phyloP scores from a whole-genome alignment of 1,284 basidiomycete species.

The Abortiporus biennis region DNA sequence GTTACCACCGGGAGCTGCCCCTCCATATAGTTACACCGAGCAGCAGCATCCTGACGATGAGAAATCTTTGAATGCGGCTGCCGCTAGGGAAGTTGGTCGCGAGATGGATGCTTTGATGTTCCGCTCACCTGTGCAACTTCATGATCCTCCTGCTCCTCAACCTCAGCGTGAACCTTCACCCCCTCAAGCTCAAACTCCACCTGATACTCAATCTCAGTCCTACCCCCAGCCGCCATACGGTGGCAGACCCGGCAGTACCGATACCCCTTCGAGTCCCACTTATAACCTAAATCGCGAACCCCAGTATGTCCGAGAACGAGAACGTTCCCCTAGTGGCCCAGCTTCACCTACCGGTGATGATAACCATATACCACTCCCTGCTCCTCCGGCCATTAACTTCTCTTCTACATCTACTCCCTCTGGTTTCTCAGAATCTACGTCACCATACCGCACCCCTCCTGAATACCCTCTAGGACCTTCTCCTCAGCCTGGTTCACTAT shows the following conservation, averaged over 20 bases:
- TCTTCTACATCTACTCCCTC: conserved; percentile 14
- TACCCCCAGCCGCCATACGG: conserved; percentile 2
- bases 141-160: conserved; percentile 39
- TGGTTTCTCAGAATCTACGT: conserved; percentile 24
- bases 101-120: conserved; percentile 56
- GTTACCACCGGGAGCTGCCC: too few relatives aligned
- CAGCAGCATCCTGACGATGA: conserved; percentile 28
- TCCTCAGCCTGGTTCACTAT: conserved; percentile 14
- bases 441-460: conserved; percentile 32
- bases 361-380: conserved; percentile 5
- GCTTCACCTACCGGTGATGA: background rate
- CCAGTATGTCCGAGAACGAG: conserved; percentile 16
- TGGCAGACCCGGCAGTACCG: conserved; percentile 4
- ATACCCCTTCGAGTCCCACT: conserved; percentile 11
- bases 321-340: conserved; percentile 9
- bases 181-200: conserved; percentile 12
- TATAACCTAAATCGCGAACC: conserved; percentile 11
- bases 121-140: conserved; percentile 28
- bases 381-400: conserved; percentile 8
- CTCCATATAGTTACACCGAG: too few relatives aligned
- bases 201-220: conserved; percentile 4
- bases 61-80: conserved; percentile 49
- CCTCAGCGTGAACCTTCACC: conserved; percentile 26
- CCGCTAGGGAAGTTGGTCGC: conserved; percentile 57
- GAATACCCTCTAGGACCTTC: conserved; percentile 24